Percentiles rank a stretch among this genome's conserved stretches.
Conservation (phyloP, 73 alveolate genomes). For the Urostyla sp. region DNA sequence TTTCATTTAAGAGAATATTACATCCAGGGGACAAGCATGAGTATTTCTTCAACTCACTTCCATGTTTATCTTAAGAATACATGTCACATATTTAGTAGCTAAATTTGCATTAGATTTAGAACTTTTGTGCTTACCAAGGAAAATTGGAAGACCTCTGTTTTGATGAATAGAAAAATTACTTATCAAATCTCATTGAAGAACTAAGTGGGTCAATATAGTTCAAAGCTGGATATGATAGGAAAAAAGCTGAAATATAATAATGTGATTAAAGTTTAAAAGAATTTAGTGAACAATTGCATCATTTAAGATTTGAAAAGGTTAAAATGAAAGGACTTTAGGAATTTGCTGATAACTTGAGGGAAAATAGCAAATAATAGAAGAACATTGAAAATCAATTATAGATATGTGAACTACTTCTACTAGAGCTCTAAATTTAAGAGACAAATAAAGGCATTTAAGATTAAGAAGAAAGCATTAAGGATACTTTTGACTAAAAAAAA, state of each 20-base stretch:
- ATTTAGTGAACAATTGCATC: slow-evolving; percentile 13
- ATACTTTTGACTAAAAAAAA: neutral
- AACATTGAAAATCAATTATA: slow-evolving; percentile 14
- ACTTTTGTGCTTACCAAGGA: slow-evolving; percentile 35
- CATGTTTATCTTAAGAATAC: slow-evolving; percentile 77
- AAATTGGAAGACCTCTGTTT: slow-evolving; percentile 45
- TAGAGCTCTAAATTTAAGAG: neutral
- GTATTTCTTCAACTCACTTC: slow-evolving; percentile 78
- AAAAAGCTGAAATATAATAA: neutral
- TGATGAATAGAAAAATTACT: slow-evolving; percentile 12
- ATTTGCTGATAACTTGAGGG: slow-evolving; percentile 38
- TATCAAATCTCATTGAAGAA: slow-evolving; percentile 50
- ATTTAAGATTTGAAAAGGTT: slow-evolving; percentile 44
- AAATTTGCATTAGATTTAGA: neutral
- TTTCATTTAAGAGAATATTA: slow-evolving; percentile 73
- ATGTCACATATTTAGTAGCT: slow-evolving; percentile 54
- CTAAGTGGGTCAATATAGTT: slow-evolving; percentile 51
- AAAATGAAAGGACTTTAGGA: slow-evolving; percentile 56
- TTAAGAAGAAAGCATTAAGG: slow-evolving; percentile 5
- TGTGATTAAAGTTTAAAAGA: slow-evolving; percentile 23
- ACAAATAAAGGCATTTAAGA: neutral
- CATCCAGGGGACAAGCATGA: slow-evolving; percentile 70
- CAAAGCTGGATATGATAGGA: slow-evolving; percentile 36
- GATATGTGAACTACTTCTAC: neutral
- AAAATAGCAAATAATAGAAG: slow-evolving; percentile 14